Conservation (phyloP, 2,329 filamentous ascomycete species). For the Penicillium sp. region DNA sequence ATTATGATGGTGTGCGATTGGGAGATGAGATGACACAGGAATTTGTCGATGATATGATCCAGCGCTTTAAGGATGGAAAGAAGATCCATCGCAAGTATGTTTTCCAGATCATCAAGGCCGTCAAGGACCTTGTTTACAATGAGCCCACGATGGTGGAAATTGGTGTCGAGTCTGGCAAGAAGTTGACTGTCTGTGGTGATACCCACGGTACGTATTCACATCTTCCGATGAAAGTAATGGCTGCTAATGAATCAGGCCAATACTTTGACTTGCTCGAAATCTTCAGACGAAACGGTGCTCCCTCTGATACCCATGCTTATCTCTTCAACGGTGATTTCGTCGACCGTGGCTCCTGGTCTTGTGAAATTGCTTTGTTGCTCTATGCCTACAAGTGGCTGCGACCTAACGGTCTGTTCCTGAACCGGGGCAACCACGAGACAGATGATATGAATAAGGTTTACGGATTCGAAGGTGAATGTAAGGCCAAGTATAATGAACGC, state of each 20-base stretch:
- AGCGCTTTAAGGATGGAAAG: constrained; percentile 94
- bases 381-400: constrained; percentile 97
- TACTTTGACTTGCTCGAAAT: constrained; percentile 97
- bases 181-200: constrained; percentile 93
- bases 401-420: constrained; percentile 86
- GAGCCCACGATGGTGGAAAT: constrained; percentile 98
- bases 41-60: constrained; percentile 96
- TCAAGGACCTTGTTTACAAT: constrained; percentile 85
- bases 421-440: constrained; percentile 97
- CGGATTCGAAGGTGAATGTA: constrained; percentile 97
- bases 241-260: constrained; percentile 64
- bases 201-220: constrained; percentile 70
- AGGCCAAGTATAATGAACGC: constrained; percentile 94
- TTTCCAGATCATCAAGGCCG: constrained; percentile 90
- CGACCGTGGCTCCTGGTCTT: constrained; percentile 95
- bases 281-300: constrained; percentile 86
- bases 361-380: constrained; percentile 89
- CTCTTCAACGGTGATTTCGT: constrained; percentile 99
- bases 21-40: constrained; percentile 87
- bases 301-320: constrained; percentile 84
- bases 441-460: constrained; percentile 99
- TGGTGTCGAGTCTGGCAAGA: constrained; percentile 72
- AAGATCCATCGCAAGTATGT: constrained; percentile 95
- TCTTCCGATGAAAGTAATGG: not conserved
- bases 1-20: constrained; percentile 82